These are phyloP conservation scores for Agastache rugosa DNA, from an alignment of 257 asterid genomes.

Conservation along the genomic window DNA sequence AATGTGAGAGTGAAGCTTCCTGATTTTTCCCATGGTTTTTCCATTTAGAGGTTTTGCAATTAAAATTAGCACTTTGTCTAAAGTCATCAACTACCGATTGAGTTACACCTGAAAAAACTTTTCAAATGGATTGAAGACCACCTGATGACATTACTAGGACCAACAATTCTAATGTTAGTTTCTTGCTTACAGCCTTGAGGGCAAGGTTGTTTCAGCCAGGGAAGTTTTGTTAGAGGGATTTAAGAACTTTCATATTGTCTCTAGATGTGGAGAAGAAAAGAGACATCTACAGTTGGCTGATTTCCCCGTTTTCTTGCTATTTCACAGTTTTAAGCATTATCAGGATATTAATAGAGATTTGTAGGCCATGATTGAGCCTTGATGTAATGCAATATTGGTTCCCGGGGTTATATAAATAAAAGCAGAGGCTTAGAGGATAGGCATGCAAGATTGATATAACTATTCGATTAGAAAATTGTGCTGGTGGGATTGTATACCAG, in stretches of 20 bases:
- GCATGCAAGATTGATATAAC: not conserved
- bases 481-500: not conserved
- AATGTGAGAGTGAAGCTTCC: not conserved
- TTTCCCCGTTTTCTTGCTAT: not conserved
- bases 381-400: not conserved
- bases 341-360: not conserved
- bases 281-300: not conserved
- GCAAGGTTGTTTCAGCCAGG: not conserved
- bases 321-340: not conserved
- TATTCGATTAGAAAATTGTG: not conserved
- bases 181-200: slow-evolving; percentile 1
- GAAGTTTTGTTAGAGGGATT: not conserved
- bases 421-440: not conserved
- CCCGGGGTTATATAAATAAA: not conserved
- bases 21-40: not conserved
- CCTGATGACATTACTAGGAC: not conserved
- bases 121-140: not conserved
- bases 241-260: not conserved
- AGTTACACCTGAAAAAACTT: not conserved
- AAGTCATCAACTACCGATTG: not conserved
- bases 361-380: not conserved
- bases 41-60: not conserved
- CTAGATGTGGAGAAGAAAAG: not conserved
- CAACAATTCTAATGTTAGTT: not conserved
- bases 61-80: not conserved